A percentile compares a stretch with the other conserved stretches of the same genome.
Evolutionary conservation across 2,329 filamentous ascomycete species (phyloP).

Genomic region (Colletotrichum shisoi): DNA sequence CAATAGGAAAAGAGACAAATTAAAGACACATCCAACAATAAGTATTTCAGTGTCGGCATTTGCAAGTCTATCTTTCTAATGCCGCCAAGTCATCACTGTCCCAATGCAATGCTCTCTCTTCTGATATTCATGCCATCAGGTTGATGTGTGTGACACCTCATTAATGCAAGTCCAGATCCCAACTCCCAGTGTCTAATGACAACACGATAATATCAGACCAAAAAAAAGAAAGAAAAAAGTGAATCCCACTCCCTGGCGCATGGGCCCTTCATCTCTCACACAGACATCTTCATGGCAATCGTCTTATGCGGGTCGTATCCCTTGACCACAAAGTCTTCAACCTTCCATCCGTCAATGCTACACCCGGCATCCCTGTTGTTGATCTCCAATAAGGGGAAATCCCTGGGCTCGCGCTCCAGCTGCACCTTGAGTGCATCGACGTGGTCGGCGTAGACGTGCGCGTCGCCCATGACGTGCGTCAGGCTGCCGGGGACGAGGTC

Average conservation of each 20-base stretch:
- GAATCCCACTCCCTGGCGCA: conserved; percentile 8
- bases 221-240: neutral
- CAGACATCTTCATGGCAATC: conserved; percentile 99
- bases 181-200: conserved; percentile 16
- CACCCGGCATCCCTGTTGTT: conserved; percentile 69
- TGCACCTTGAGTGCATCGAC: conserved; percentile 85
- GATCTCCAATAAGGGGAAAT: conserved; percentile 83
- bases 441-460: conserved; percentile 95
- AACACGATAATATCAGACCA: conserved; percentile 16
- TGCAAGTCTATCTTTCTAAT: conserved; percentile 8
- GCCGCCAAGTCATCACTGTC: conserved; percentile 11
- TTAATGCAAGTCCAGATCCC: conserved; percentile 34
- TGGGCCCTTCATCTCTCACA: conserved; percentile 55
- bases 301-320: conserved; percentile 90
- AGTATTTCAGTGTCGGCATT: too few species aligned
- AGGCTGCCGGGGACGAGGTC: conserved; percentile 85
- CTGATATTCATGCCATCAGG: conserved; percentile 33
- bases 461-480: conserved; percentile 96
- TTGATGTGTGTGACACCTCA: conserved; percentile 21
- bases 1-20: neutral
- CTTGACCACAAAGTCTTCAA: conserved; percentile 85
- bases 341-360: conserved; percentile 87
- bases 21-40: neutral
- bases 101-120: conserved; percentile 18
- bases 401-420: conserved; percentile 77